Evolutionary conservation across 768 basidiomycete species (phyloP), one percentile per base, ranked within the genome.

Genomic region (Agaricus sinodeliciosus): DNA sequence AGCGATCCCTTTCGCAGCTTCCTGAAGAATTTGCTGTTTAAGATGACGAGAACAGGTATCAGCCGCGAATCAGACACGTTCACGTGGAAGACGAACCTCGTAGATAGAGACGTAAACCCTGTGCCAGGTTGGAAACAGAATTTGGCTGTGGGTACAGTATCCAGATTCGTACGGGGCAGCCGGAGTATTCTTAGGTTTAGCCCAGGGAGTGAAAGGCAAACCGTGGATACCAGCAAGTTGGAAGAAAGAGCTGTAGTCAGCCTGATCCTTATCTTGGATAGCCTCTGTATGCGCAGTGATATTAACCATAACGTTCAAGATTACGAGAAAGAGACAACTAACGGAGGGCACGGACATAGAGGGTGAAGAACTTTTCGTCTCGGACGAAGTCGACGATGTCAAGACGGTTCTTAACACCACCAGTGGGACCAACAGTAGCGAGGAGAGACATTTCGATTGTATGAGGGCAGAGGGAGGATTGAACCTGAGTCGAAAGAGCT

Each of bases 81-180:
- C 36, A 25, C 41, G 42, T 25, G 6, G 12, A n/a, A 13, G 28
- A 39, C 12, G 37, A 42, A 79, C 79, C 69, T 82, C 79, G 51
- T 70, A 73, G 2, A 79, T 61, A 18, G 72, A 60, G 28, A 81
- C 61, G 56, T 81, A 81, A 3, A 77, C 76, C 48, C 80, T 65
- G 58, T 82, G 79, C 75, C 76, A 81, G 7, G 75, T 78, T 8
- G 78, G 78, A 67, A 80, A 80, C 9, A 80, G 63, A 9, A 73
- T 66, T 0, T 71, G 72, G 18, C 75, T 75, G 59, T 82, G 80
- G 19, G 70, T 72, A 60, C 79, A 81, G 57, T 81, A 81, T 3
- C 79, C 79, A n/a, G 67, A 64, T 65, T 66, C 70, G 9, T 61
- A 52, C 0, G 58, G 55, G 35, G 65, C 51, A 28, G 58, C 57